phyloP scores from a whole-genome alignment of 768 basidiomycete species.

The Daedaleopsis sinensis region DNA sequence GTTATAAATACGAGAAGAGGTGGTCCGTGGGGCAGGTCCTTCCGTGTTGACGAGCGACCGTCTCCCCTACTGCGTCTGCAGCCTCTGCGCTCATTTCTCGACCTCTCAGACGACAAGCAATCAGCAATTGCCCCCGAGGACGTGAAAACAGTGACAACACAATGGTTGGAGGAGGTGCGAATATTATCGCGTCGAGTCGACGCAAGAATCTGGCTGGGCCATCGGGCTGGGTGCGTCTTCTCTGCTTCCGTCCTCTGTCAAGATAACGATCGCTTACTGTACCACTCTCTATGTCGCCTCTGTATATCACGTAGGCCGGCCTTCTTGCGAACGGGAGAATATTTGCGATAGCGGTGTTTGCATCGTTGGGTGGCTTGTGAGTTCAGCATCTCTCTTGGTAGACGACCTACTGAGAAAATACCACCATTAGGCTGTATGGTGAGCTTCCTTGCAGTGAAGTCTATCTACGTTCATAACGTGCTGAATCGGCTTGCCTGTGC shows the following conservation, averaged over 20 bases:
- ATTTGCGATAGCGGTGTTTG: constrained; percentile 73
- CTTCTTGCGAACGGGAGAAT: constrained; percentile 66
- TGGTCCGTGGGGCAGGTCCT: neutral
- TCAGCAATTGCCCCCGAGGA: neutral
- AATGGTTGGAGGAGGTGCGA: constrained; percentile 51
- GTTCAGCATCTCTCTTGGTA: constrained; percentile 30
- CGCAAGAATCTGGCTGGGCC: constrained; percentile 60
- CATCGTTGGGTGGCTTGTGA: constrained; percentile 76
- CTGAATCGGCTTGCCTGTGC: neutral
- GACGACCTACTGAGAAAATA: constrained; percentile 2
- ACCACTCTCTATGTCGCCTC: constrained; percentile 4
- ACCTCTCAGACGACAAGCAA: neutral
- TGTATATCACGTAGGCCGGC: constrained; percentile 47
- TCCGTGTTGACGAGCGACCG: neutral
- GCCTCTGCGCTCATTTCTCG: neutral
- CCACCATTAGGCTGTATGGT: constrained; percentile 60
- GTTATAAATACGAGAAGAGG: constrained; percentile 1
- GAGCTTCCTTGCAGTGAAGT: constrained; percentile 22
- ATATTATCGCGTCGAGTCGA: constrained; percentile 44
- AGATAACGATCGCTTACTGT: neutral
- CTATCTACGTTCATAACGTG: neutral
- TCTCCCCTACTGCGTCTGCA: neutral
- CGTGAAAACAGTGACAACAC: neutral
- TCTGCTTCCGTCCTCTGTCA: neutral
- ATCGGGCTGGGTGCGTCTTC: constrained; percentile 62